These are phyloP conservation scores for Fusarium sp. DNA, from an alignment of 2,329 filamentous ascomycete genomes.

Conservation along the genomic window DNA sequence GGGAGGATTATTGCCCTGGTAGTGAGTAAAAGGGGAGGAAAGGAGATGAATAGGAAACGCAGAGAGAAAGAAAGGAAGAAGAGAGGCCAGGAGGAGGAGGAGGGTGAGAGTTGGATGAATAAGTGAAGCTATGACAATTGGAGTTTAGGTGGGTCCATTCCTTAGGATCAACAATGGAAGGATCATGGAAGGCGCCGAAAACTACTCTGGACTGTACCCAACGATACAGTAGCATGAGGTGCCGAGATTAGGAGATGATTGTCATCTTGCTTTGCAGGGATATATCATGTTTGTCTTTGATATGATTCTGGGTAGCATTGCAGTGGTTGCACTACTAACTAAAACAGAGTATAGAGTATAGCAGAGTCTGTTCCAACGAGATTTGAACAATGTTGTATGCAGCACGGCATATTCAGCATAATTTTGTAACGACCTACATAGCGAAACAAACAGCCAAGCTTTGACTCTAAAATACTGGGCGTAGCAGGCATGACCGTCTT, in stretches of 20 bases:
- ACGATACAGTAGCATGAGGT: background rate
- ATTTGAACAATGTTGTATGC: background rate
- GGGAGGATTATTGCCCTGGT: background rate
- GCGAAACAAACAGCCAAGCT: no score
- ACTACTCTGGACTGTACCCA: background rate
- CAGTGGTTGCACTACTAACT: no score
- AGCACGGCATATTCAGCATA: background rate
- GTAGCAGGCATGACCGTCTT: no score
- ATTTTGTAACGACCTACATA: no score
- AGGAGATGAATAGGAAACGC: conserved; percentile 2
- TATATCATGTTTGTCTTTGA: no score
- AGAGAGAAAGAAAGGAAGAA: background rate
- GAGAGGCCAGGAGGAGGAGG: background rate
- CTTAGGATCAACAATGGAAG: conserved; percentile 20
- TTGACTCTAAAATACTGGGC: no score
- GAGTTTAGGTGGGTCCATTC: conserved; percentile 12
- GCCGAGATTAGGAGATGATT: conserved; percentile 17
- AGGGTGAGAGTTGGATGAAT: conserved; percentile 1
- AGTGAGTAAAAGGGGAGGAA: background rate
- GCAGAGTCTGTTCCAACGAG: conserved; percentile 19
- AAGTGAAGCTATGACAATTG: conserved; percentile 23
- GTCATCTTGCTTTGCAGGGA: no score
- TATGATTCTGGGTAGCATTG: no score
- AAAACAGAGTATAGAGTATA: no score
- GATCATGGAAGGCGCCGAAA: conserved; percentile 24